Evolutionary conservation across 164 flowering plant genomes (phyloP), one percentile per base, ranked within the genome.

Genomic region (Vitis rupestris): DNA sequence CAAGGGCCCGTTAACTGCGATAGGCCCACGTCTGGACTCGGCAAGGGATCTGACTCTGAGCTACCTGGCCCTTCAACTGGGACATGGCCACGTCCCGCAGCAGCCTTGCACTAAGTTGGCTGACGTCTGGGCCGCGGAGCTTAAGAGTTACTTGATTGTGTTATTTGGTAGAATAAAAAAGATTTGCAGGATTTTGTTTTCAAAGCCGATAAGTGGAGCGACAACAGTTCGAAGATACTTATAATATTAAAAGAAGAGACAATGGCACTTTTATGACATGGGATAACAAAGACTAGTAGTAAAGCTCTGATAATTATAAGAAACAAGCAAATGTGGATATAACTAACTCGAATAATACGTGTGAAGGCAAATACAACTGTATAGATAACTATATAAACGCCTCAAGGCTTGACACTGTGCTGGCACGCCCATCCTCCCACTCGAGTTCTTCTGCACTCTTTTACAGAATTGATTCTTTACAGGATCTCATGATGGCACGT

Each of bases 401-500:
- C 19, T n/a, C 54, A 68, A 68, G 66, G 70, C 52, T 64, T 59
- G 50, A 14, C 27, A 37, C 53, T 55, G 12, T 49, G 49, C 19
- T 52, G 50, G 37, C 65, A 52, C 65, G 56, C 27, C 59, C 51
- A 19, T 31, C 15, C 14, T 50, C 2, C 11, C 8, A 12, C 12
- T 37, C 50, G 10, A 16, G 12, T 11, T 10, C 13, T 52, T 65
- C 19, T 70, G 66, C 37, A 37, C 44, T 37, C 0, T 37, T 37
- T 37, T 37, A 37, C 44, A 37, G 44, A 37, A 3, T 37, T 37
- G 44, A 6, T 57, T 52, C 12, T 60, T 27, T 14, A 27, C 19
- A 48, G 23, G 55, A 12, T 31, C 47, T 70, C 63, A 83, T 14
- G 91, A 87, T 55, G 94, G 92, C 64, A 93, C 85, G 48, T 91